These are phyloP conservation scores for Podospora didyma DNA, from an alignment of 495 filamentous ascomycete species.

Conservation along the genomic window DNA sequence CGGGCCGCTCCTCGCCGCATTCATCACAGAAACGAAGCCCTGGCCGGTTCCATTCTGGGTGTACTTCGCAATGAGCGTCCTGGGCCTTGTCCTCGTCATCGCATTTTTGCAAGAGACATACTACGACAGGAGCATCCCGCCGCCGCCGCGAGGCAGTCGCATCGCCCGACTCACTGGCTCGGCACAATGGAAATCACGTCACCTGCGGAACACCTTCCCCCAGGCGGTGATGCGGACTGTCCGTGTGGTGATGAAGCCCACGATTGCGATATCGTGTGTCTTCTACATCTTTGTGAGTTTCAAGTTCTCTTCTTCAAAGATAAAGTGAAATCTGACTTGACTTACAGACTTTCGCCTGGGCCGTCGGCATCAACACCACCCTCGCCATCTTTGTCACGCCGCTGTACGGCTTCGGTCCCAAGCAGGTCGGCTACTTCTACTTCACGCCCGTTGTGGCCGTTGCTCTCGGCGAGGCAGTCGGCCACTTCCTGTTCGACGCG, in stretches of 20 bases:
- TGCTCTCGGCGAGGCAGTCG: constrained; percentile 48
- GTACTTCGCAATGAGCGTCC: constrained; percentile 45
- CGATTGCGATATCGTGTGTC: constrained; percentile 43
- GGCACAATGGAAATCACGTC: constrained; percentile 41
- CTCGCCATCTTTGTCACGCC: constrained; percentile 51
- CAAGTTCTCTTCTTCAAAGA: not conserved
- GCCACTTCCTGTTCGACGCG: constrained; percentile 58
- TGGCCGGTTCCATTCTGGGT: constrained; percentile 55
- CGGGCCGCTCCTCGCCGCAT: constrained; percentile 56
- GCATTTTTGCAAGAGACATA: constrained; percentile 57
- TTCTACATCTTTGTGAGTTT: constrained; percentile 49
- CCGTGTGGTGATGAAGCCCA: constrained; percentile 47
- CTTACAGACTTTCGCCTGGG: constrained; percentile 52
- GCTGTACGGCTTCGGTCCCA: constrained; percentile 51
- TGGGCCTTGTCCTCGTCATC: constrained; percentile 45
- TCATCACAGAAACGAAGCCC: constrained; percentile 47
- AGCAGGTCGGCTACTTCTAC: constrained; percentile 58
- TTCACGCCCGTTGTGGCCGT: constrained; percentile 55
- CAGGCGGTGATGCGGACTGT: constrained; percentile 45
- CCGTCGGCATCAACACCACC: constrained; percentile 60
- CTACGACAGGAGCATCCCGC: constrained; percentile 51
- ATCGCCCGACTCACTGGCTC: constrained; percentile 42
- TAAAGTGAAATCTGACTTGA: not conserved
- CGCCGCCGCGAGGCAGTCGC: constrained; percentile 37
- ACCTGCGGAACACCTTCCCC: constrained; percentile 37